These are phyloP conservation scores for Fusarium paranaense DNA, from an alignment of 2,329 filamentous ascomycete genomes.

Conservation along the genomic window DNA sequence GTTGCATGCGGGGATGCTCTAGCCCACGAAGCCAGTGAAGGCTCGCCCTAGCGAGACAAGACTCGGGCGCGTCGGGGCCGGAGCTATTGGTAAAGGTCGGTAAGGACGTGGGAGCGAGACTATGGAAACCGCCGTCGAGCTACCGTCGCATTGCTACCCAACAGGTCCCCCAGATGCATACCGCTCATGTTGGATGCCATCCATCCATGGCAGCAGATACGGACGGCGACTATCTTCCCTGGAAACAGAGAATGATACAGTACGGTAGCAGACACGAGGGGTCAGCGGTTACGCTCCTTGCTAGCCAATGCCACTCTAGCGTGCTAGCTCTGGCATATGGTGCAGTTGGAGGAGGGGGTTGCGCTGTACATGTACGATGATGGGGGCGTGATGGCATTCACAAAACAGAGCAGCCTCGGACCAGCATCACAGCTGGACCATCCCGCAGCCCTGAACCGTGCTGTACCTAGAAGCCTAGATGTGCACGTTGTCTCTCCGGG, in stretches of 20 bases:
- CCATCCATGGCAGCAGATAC: not conserved
- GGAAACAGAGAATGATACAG: conserved; percentile 8
- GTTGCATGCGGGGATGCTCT: conserved; percentile 37
- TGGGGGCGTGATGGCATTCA: conserved; percentile 31
- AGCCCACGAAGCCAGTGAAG: conserved; percentile 39
- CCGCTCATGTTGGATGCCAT: conserved; percentile 18
- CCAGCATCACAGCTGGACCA: conserved; percentile 6
- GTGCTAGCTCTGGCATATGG: conserved; percentile 3
- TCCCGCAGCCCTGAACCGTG: conserved; percentile 9
- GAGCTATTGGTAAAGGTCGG: conserved; percentile 27
- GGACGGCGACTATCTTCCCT: conserved; percentile 16
- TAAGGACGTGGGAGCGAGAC: conserved; percentile 32
- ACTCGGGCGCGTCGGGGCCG: conserved; percentile 32
- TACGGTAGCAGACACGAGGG: not conserved
- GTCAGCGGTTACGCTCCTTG: conserved; percentile 23
- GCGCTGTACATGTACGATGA: conserved; percentile 27
- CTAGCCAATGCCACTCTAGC: not conserved
- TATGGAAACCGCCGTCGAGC: conserved; percentile 36
- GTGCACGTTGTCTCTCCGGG: conserved; percentile 21
- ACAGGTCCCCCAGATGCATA: conserved; percentile 33
- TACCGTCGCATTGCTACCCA: conserved; percentile 47
- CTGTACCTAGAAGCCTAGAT: conserved; percentile 31
- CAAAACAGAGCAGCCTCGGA: conserved; percentile 4
- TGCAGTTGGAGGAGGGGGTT: conserved; percentile 1
- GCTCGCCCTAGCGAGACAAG: conserved; percentile 32